Percentiles rank a stretch among this genome's conserved stretches.
Evolutionary conservation across 1,284 basidiomycete species (phyloP).

Genomic region (Rhodotorula sp.): DNA sequence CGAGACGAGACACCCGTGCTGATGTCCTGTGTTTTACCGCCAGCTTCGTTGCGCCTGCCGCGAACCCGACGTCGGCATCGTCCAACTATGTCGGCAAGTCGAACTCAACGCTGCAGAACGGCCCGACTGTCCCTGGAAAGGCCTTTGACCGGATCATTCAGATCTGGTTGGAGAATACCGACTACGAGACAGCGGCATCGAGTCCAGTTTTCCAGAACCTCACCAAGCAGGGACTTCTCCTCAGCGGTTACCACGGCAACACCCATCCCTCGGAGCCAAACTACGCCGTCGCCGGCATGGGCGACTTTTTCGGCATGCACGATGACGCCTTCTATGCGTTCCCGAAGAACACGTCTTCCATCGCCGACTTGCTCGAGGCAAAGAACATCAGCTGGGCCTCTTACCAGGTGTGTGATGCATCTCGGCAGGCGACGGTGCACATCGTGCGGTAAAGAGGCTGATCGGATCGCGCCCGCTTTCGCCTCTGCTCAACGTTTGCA

Average conservation of each 20-base stretch:
- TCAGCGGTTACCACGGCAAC: slow-evolving; percentile 59
- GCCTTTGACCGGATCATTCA: slow-evolving; percentile 53
- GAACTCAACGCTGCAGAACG: slow-evolving; percentile 53
- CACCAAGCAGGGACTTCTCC: slow-evolving; percentile 58
- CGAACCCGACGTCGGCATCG: slow-evolving; percentile 49
- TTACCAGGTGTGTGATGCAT: slow-evolving; percentile 58
- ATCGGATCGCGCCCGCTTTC: too few relatives aligned
- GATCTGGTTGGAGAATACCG: slow-evolving; percentile 60
- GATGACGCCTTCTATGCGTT: slow-evolving; percentile 55
- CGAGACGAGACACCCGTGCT: background rate
- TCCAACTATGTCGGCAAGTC: slow-evolving; percentile 52
- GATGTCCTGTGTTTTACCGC: background rate
- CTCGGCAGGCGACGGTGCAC: slow-evolving; percentile 30
- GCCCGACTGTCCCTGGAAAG: slow-evolving; percentile 52
- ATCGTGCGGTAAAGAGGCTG: too few relatives aligned
- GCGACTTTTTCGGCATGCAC: slow-evolving; percentile 61
- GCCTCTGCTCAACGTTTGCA: slow-evolving; percentile 48
- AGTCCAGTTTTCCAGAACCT: slow-evolving; percentile 56
- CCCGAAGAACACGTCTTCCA: slow-evolving; percentile 56
- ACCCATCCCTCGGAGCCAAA: slow-evolving; percentile 53
- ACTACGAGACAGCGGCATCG: slow-evolving; percentile 52
- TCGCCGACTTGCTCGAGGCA: slow-evolving; percentile 64
- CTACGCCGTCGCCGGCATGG: slow-evolving; percentile 54
- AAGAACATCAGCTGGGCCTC: slow-evolving; percentile 56
- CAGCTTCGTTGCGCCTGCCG: slow-evolving; percentile 51